Base-by-base conservation (phyloP, 805 yeast genomes). In the Spathaspora arborariae region DNA sequence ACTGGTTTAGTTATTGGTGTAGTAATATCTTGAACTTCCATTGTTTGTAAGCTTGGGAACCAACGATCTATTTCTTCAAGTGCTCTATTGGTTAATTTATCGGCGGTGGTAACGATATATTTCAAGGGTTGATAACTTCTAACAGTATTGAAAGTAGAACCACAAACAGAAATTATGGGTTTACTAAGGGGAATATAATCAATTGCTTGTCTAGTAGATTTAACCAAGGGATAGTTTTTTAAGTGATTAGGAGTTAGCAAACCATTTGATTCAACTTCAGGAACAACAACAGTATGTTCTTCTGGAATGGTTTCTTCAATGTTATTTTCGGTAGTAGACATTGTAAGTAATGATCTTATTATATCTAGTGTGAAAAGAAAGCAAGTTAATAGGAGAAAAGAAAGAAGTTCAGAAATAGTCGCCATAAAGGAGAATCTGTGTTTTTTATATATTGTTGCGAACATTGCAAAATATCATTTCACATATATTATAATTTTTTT, bases 41-140 rank as follows among this genome's bases (percentile, higher is more conserved):
- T 63, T 1, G 84, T 76, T 66, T 80, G 80, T 46, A 83, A 64
- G 34, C 71, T 68, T 3, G 96, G 96, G 18, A 80, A 67, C 37
- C 66, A 59, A 49, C 63, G 60, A 56, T 90, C 96, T 38, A 88
- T 67, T 30, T 70, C 59, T 47, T 59, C 61, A 54, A 90, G 76
- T n/a, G 79, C 65, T 24, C 67, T 55, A 53, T 85, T 84, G n/a
- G 61, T 63, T 24, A 83, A 73, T 24, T 68, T 61, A 44, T 68
- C 72, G 62, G 87, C 87, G 20, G 76, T 72, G 39, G 70, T 64
- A 38, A 80, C 62, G 5, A 78, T 68, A 18, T 80, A 78, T 45
- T 73, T 66, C 11, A 78, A 33, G 64, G 65, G 68, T 30, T 60
- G 62, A 13, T 54, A 54, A n/a, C 51, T 47, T 51, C 64, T 56